phyloP scores from a whole-genome alignment of 2,329 filamentous ascomycete species.

The Chaetomiaceae sp. region DNA sequence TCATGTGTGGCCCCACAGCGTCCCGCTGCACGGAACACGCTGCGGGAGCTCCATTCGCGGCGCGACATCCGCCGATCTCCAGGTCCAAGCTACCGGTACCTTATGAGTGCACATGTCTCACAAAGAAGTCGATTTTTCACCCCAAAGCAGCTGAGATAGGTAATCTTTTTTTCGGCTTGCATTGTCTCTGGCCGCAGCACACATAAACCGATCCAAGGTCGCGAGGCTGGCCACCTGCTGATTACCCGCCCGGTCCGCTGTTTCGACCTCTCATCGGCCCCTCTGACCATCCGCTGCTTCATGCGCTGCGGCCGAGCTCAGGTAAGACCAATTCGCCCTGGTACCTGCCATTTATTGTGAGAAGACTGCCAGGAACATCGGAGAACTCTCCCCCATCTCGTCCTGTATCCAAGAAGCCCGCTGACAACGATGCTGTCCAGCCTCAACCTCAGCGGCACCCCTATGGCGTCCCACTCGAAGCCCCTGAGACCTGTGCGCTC shows the following conservation, averaged over 20 bases:
- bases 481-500: conserved; percentile 30
- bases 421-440: conserved; percentile 29
- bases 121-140: too few species aligned
- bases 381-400: neutral
- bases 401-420: neutral
- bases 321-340: conserved; percentile 12
- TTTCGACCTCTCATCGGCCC: conserved; percentile 20
- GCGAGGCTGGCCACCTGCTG: conserved; percentile 8
- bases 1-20: neutral
- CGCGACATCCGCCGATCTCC: too few species aligned
- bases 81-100: too few species aligned
- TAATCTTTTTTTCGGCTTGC: neutral
- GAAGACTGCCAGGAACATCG: neutral
- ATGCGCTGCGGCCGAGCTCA: conserved; percentile 15
- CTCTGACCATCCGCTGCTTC: conserved; percentile 13
- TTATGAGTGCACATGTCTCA: neutral
- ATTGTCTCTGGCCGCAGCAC: neutral
- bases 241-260: conserved; percentile 15
- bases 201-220: neutral
- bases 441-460: conserved; percentile 25
- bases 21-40: neutral
- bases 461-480: conserved; percentile 28
- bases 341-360: conserved; percentile 6
- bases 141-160: too few species aligned
- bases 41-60: neutral